These are phyloP conservation scores for Ogataea minuta DNA, from an alignment of 805 yeast species.

Conservation along the genomic window DNA sequence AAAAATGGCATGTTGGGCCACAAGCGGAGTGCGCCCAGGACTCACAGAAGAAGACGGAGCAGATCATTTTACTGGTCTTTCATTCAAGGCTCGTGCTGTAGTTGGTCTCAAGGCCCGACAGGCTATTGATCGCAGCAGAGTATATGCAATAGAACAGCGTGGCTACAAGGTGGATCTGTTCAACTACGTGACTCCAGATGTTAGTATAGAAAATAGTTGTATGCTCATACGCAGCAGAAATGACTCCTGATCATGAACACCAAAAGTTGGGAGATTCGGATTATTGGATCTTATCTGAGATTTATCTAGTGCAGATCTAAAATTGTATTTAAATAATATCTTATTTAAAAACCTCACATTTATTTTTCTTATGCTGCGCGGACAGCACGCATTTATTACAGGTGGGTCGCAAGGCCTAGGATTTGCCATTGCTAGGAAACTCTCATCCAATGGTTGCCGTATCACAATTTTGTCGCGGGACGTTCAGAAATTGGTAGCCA, in stretches of 20 bases:
- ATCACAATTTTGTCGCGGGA: constrained; percentile 53
- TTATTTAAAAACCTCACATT: no score
- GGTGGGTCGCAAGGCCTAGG: constrained; percentile 78
- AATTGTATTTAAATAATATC: no score
- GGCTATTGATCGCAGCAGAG: constrained; percentile 71
- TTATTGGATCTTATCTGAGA: neutral
- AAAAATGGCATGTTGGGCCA: constrained; percentile 86
- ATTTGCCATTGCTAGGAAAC: constrained; percentile 46
- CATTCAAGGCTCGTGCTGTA: constrained; percentile 47
- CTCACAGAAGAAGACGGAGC: constrained; percentile 37
- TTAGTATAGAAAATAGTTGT: constrained; percentile 64
- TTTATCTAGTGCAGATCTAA: neutral
- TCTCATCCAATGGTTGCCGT: constrained; percentile 52
- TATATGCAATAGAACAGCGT: constrained; percentile 40
- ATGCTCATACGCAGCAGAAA: constrained; percentile 18
- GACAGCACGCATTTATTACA: constrained; percentile 48
- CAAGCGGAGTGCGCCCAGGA: constrained; percentile 58
- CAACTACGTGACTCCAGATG: constrained; percentile 52
- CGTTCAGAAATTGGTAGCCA: constrained; percentile 33
- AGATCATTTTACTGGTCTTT: constrained; percentile 47
- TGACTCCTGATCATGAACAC: constrained; percentile 31
- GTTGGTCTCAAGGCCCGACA: constrained; percentile 71
- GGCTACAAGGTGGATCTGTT: constrained; percentile 50
- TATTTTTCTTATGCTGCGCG: constrained; percentile 6
- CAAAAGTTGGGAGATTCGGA: no score